phyloP scores from a whole-genome alignment of 108 stramenopile genomes.

The Heterococcus sp. region DNA sequence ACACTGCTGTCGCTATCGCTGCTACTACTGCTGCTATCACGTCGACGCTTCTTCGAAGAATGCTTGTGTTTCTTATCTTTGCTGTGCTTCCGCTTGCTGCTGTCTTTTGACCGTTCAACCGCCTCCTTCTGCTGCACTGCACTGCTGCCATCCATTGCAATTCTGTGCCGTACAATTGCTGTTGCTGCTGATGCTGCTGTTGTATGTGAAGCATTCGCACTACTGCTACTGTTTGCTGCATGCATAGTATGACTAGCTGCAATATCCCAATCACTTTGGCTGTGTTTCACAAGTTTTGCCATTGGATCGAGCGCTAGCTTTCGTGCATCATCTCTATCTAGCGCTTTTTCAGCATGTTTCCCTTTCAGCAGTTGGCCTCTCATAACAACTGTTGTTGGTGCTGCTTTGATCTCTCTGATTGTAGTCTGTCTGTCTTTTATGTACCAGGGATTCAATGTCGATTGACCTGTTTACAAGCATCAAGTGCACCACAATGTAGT shows the following conservation, averaged over 20 bases:
- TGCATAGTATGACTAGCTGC: neutral
- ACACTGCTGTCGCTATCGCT: neutral
- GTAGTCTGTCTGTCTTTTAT: neutral
- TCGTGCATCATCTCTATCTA: slow-evolving; percentile 5
- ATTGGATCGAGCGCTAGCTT: slow-evolving; percentile 24
- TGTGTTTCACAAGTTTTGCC: slow-evolving; percentile 3
- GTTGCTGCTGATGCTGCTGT: neutral
- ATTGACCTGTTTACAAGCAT: no score
- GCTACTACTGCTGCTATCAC: neutral
- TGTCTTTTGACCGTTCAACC: neutral
- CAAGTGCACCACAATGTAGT: no score
- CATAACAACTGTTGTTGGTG: neutral
- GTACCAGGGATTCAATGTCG: no score
- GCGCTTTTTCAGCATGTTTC: slow-evolving; percentile 1
- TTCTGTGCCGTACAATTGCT: neutral
- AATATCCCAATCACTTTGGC: neutral
- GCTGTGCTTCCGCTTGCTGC: neutral
- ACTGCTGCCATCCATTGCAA: neutral
- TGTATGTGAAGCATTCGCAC: neutral
- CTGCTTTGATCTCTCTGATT: no score
- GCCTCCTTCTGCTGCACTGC: neutral
- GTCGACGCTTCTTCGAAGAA: neutral
- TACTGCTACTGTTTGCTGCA: neutral
- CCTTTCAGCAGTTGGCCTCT: slow-evolving; percentile 10
- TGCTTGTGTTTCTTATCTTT: neutral